Base-by-base conservation (phyloP, 169 alveolate genomes). In the Cryptosporidium sp. region DNA sequence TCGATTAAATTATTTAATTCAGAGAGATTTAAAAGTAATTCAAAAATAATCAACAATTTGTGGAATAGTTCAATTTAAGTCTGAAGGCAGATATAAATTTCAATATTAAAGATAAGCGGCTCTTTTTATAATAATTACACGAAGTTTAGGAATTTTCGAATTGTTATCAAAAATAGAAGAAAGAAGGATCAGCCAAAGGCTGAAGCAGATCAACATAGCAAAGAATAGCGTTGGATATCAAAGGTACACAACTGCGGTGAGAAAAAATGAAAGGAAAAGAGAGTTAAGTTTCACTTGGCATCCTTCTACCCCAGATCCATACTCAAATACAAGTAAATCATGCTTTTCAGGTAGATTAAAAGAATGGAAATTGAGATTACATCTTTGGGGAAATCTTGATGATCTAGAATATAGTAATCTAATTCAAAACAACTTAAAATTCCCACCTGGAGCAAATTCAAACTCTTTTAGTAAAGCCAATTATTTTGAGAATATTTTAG, bases 171-270 rank as follows among this genome's bases (percentile, higher is more conserved):
- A 52, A 14, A 58, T 73, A n/a, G 86, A 52, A 31, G 56, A 73
- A 37, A 60, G 39, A 23, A 80, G 80, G 62, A 29, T 80, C 68
- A 65, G 89, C 89, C 89, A 80, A 42, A 80, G 89, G 89, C 89
- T 61, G 75, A 80, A 80, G 29, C 89, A 80, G 65, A 80, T 80
- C 23, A 65, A 80, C 42, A 62, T 80, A 29, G 89, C 69, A 7
- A 80, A 80, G 67, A 80, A 80, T 23, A 80, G 70, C 4, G 12
- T 60, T 44, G 89, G 89, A 26, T 80, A 80, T 44, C 70, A 80
- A 62, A 33, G 89, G 45, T 80, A 80, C 39, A 62, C 67, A 37
- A 42, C 69, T n/a, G 89, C 89, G 4, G 89, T 80, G 8, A n/a
- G 37, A 39, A 60, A 80, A 31, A n/a, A 80, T 80, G 75, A 80